These are phyloP conservation scores for Cynara cardunculus DNA, from an alignment of 129 eudicot genomes.

Conservation along the genomic window DNA sequence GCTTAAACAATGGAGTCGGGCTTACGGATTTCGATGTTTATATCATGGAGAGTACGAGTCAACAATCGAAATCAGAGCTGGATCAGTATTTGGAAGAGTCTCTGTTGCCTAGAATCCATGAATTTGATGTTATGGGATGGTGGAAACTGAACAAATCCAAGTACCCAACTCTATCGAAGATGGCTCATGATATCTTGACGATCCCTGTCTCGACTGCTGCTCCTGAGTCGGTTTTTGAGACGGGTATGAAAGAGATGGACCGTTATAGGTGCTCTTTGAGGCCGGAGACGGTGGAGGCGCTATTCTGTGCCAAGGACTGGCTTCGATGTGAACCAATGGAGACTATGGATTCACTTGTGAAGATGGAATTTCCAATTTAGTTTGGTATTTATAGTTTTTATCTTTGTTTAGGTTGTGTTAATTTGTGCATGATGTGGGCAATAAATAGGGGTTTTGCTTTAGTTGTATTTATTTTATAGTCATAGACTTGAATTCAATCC, in stretches of 20 bases:
- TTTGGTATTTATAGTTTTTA: background rate
- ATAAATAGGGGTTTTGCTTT: slow-evolving; percentile 15
- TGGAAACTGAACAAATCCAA: slow-evolving; percentile 66
- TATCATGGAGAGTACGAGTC: slow-evolving; percentile 67
- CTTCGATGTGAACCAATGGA: slow-evolving; percentile 32
- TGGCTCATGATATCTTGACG: slow-evolving; percentile 76
- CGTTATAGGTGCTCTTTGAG: slow-evolving; percentile 55
- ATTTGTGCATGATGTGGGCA: slow-evolving; percentile 26
- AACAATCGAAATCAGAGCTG: slow-evolving; percentile 58
- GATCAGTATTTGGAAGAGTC: slow-evolving; percentile 88
- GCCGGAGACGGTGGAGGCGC: slow-evolving; percentile 79
- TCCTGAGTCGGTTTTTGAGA: slow-evolving; percentile 50
- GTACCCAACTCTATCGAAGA: slow-evolving; percentile 75
- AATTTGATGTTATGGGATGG: slow-evolving; percentile 84
- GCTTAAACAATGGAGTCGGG: slow-evolving; percentile 55
- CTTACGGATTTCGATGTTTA: slow-evolving; percentile 76
- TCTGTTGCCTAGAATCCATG: slow-evolving; percentile 63
- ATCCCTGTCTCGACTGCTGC: slow-evolving; percentile 61
- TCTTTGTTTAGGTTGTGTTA: slow-evolving; percentile 8
- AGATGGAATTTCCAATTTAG: slow-evolving; percentile 69
- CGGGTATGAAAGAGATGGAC: slow-evolving; percentile 58
- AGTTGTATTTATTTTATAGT: slow-evolving; percentile 12
- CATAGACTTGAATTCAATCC: background rate
- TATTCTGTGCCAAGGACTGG: slow-evolving; percentile 79
- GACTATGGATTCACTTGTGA: slow-evolving; percentile 27